Base-by-base conservation (phyloP, 2,329 filamentous ascomycete species). In the Diaporthe caulivora region DNA sequence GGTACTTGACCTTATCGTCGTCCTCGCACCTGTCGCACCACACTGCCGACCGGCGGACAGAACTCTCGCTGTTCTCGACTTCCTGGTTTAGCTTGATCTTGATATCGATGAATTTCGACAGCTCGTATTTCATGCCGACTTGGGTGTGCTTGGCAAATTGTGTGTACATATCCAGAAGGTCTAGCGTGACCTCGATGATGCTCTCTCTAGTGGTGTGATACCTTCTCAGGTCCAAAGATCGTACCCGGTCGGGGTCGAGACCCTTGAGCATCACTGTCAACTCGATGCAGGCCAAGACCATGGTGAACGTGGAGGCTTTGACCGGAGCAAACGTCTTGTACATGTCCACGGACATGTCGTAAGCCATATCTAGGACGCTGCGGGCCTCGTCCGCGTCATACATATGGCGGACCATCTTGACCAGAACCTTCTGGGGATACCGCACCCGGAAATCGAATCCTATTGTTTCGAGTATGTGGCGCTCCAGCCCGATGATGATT, bases 261-360 rank as follows among this genome's bases (percentile, higher is more conserved):
- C 88, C 88, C 44, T 90, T 86, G 72, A 98, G 83, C 34, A 94
- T 88, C 0, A 92, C 90, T 0, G 95, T 92, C 47, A 98, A 89
- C 83, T 98, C 95, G 15, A 97, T 85, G 76, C 94, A 91, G 13
- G 93, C 93, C 78, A 97, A 89, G 0, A 94, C 94, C 88, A 98
- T 92, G 18, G 94, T 93, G n/a, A 93, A 91, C 0, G 94, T 94
- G 0, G 92, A 94, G 79, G 97, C 94, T 85, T 98, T 98, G 73
- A 98, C 87, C 11, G 95, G 95, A 0, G 95, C 92, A 82, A 97
- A 97, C 0, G 97, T 99, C 80, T 95, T 94, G 84, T 98, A 98
- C 60, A 98, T 86, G 83, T 99, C 97, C 69, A 96, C 90, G 60
- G 92, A 93, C 81, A 98, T 93, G 75, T 92, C 91, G 84, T 95